A percentile compares a stretch with the other conserved stretches of the same genome.
phyloP scores from a whole-genome alignment of 108 stramenopile species.

The Chaetoceros muelleri region DNA sequence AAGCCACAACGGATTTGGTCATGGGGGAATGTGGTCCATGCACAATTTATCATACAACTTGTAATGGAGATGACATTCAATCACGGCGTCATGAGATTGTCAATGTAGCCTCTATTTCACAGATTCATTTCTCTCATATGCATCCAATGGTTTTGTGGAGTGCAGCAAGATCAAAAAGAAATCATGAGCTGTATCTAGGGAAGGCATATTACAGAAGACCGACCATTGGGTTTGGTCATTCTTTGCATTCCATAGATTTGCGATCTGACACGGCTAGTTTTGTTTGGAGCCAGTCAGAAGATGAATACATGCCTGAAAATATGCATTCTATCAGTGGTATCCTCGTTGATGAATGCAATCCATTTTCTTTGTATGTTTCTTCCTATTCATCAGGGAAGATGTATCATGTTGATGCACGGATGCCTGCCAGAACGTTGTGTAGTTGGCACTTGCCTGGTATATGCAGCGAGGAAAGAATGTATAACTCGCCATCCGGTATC shows the following conservation, averaged over 20 bases:
- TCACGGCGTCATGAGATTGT: conserved; percentile 24
- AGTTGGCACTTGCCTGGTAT: conserved; percentile 61
- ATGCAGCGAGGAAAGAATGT: too few relatives aligned
- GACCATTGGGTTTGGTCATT: conserved; percentile 29
- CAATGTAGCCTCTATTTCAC: conserved; percentile 24
- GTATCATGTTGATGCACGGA: conserved; percentile 62
- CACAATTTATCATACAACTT: too few relatives aligned
- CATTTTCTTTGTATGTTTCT: conserved; percentile 38
- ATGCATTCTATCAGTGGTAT: conserved; percentile 57
- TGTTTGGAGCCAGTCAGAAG: conserved; percentile 72
- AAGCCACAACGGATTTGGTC: too few relatives aligned
- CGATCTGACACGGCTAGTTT: conserved; percentile 35
- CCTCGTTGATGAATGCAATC: conserved; percentile 26
- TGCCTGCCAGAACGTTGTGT: conserved; percentile 39
- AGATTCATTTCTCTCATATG: conserved; percentile 24
- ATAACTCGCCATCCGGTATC: conserved; percentile 13
- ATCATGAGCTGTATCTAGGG: too few relatives aligned
- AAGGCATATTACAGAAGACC: conserved; percentile 30
- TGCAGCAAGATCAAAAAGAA: conserved; percentile 32
- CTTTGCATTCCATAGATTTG: conserved; percentile 57
- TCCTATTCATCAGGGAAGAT: conserved; percentile 57
- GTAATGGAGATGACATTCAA: too few relatives aligned
- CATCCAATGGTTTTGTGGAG: conserved; percentile 52
- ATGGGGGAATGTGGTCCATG: too few relatives aligned
- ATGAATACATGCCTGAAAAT: conserved; percentile 50